Base-by-base conservation (phyloP, 2,329 filamentous ascomycete species). In the Fusarium clavum region DNA sequence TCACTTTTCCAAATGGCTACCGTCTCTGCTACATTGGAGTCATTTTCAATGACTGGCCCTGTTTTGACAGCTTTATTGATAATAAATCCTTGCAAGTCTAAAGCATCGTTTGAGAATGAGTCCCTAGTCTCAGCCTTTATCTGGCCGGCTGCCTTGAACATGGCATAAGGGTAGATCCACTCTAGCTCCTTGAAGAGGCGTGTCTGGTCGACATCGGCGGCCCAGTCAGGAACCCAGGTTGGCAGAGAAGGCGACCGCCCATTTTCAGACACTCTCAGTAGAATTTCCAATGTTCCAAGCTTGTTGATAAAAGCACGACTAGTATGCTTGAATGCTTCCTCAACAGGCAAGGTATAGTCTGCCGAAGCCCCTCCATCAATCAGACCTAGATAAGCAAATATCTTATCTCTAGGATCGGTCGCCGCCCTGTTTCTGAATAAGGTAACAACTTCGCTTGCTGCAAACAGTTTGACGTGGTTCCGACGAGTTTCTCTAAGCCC, bases 381-480 rank as follows among this genome's bases (percentile, higher is more conserved):
- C 0, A 38, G 34, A 38, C 34, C 34, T 3, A 38, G 34, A 38
- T 38, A 38, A 38, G 34, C 34, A 38, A 2, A 38, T 38, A 38
- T n/a, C 10, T 4, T 38, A 12, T 38, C 34, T n/a, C 34, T 38
- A 6, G 34, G 18, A 38, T 38, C 34, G 0, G 18, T 4, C 11
- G 34, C 34, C 3, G 0, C 18, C 10, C 34, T 38, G 34, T 7
- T 38, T 38, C 18, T 38, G 3, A 38, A 7, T 3, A n/a, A 2
- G 34, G 6, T 38, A 1, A 38, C 3, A 11, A n/a, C 3, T n/a
- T 38, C 34, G 6, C 18, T 38, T 38, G 6, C 18, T n/a, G 2
- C 0, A 1, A 1, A 14, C 29, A 13, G 7, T 14, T 13, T 14
- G 12, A 1, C 1, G 29, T 13, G 12, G 29, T 14, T 30, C 13